Percentiles rank a stretch among this genome's conserved stretches.
These are phyloP conservation scores for Paramecium caudatum DNA, from an alignment of 73 alveolate genomes.

Conservation along the genomic window DNA sequence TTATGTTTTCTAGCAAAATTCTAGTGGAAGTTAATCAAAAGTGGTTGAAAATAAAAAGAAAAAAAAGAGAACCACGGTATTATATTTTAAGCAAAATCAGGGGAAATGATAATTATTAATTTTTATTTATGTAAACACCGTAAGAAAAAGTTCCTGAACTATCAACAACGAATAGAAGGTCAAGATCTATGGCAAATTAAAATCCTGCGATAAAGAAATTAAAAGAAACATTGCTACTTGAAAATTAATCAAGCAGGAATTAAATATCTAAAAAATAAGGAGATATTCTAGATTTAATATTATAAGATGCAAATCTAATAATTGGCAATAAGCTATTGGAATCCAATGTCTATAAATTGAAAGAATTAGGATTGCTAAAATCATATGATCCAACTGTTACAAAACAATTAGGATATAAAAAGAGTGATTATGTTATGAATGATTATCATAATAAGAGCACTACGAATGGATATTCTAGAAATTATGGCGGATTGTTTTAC, in stretches of 20 bases:
- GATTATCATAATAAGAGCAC: slow-evolving; percentile 68
- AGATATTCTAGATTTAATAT: neutral
- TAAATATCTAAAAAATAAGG: neutral
- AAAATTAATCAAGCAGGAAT: slow-evolving; percentile 22
- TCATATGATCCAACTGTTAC: neutral
- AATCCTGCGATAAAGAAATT: slow-evolving; percentile 46
- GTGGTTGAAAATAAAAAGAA: neutral
- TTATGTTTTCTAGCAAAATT: neutral
- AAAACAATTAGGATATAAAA: slow-evolving; percentile 42
- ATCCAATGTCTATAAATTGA: neutral
- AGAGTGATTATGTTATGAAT: slow-evolving; percentile 56
- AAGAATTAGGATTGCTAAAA: slow-evolving; percentile 54
- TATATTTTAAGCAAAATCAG: neutral
- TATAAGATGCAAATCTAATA: slow-evolving; percentile 46
- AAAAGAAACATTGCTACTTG: slow-evolving; percentile 18
- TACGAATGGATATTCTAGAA: slow-evolving; percentile 65
- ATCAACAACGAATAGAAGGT: neutral
- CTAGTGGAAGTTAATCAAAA: neutral
- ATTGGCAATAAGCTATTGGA: neutral
- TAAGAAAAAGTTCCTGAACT: slow-evolving; percentile 7
- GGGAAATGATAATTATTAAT: slow-evolving; percentile 14
- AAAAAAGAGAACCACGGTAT: neutral
- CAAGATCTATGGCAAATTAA: slow-evolving; percentile 14
- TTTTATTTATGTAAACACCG: slow-evolving; percentile 19
- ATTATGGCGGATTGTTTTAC: slow-evolving; percentile 63